Evolutionary conservation across 1,284 basidiomycete species (phyloP), one percentile per base, ranked within the genome.

Genomic region (Cystobasidium slooffiae): DNA sequence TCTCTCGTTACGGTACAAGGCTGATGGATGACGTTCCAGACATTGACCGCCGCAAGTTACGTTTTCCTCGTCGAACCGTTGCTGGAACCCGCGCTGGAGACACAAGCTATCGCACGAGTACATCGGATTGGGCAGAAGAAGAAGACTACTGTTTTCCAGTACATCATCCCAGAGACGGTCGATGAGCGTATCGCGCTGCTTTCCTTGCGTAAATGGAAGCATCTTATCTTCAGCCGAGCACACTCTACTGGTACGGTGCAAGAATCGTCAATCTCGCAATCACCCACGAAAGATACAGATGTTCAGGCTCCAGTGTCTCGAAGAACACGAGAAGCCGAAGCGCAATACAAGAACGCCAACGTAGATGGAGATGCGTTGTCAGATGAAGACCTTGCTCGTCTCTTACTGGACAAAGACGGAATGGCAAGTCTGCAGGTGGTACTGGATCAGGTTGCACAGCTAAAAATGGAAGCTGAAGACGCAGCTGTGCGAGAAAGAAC

Each of bases 21-120:
- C 18, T 12, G n/a, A 31, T 7, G 8, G 2, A 31, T 22, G 14
- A 9, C 39, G 18, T 18, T 51, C 43, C 20, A 72, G 69, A 80
- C 75, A 53, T 66, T 80, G 9, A 78, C 76, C 3, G 65, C 70
- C 16, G 79, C 79, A 0, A 72, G 75, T 16, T 76, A 78, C 65
- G 77, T 79, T 20, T 52, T 76, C 10, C 55, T 76, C 18, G 61
- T 80, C 58, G 80, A 80, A 61, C 80, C 80, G 10, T 67, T 78
- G 0, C 72, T 80, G 7, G 74, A 78, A 20, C 75, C 77, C 6
- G 64, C 73, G 12, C 68, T 80, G 43, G 80, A 80, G 56, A 68
- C 78, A 8, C 80, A 80, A 67, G 79, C 79, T 18, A 77, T 79
- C 24, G 79, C 76, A 3, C 74, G 79, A n/a, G 75, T 79, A 3